These are phyloP conservation scores for Leucoagaricus sp. DNA, from an alignment of 1,284 basidiomycete species.

Conservation along the genomic window DNA sequence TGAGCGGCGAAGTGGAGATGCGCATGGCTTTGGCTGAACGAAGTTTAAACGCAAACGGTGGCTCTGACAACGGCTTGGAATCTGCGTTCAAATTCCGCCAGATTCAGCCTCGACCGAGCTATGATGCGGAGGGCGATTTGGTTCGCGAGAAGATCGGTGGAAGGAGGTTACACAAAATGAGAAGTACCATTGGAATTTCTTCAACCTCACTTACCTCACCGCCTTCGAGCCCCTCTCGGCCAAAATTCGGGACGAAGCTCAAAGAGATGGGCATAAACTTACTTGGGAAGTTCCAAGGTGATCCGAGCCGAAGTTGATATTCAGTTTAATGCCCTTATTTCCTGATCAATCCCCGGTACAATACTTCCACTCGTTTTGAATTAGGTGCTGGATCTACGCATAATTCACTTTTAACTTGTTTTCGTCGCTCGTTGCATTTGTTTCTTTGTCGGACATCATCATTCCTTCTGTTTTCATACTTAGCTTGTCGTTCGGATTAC, in stretches of 20 bases:
- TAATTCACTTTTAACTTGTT: background rate
- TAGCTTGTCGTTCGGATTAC: background rate
- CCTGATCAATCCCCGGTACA: background rate
- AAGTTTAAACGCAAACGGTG: background rate
- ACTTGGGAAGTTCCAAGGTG: slow-evolving; percentile 7
- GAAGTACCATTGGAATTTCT: slow-evolving; percentile 8
- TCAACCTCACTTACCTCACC: slow-evolving; percentile 1
- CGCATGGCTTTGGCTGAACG: slow-evolving; percentile 17
- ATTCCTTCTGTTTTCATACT: background rate
- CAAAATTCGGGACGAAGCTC: slow-evolving; percentile 1
- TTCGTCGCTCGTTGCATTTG: slow-evolving; percentile 1
- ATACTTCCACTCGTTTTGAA: no score
- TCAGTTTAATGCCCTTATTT: background rate
- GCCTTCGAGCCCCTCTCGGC: slow-evolving; percentile 1
- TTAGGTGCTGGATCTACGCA: background rate
- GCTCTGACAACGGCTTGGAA: background rate
- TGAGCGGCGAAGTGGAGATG: slow-evolving; percentile 21
- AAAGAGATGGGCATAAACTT: slow-evolving; percentile 9
- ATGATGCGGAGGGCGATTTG: background rate
- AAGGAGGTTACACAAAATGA: background rate
- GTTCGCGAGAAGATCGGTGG: background rate
- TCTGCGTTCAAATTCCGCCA: slow-evolving; percentile 7
- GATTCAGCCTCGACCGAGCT: background rate
- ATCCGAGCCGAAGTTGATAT: background rate
- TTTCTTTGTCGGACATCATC: background rate